phyloP scores from a whole-genome alignment of 805 yeast genomes.

The Candida sanyiensis region DNA sequence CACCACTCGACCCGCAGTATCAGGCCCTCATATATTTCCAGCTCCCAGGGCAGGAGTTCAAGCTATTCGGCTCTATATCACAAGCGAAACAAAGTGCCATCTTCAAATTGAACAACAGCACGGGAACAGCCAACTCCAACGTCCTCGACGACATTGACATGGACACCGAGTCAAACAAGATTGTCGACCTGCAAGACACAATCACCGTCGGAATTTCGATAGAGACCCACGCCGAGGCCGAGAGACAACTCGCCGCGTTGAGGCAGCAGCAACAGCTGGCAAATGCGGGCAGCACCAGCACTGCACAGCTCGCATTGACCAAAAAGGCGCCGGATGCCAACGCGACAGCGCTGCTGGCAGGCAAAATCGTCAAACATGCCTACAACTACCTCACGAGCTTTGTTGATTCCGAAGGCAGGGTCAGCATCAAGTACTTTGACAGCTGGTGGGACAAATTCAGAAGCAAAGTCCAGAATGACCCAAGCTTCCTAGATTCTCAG shows the following conservation, averaged over 20 bases:
- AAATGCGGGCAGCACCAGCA: constrained; percentile 23
- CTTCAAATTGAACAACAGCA: constrained; percentile 67
- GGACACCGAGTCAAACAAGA: constrained; percentile 34
- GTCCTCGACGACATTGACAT: constrained; percentile 55
- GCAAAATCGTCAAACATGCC: constrained; percentile 85
- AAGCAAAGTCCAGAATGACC: constrained; percentile 69
- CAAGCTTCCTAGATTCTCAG: constrained; percentile 60
- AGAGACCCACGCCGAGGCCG: constrained; percentile 70
- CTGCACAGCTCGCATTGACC: constrained; percentile 26
- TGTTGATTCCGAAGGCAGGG: constrained; percentile 71
- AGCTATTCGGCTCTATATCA: constrained; percentile 58
- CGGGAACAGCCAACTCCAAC: constrained; percentile 12
- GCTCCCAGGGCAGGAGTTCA: constrained; percentile 49
- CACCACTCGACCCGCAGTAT: constrained; percentile 59
- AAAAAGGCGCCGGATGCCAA: constrained; percentile 26
- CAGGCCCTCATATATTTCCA: constrained; percentile 89
- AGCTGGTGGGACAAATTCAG: constrained; percentile 95
- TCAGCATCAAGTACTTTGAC: constrained; percentile 81
- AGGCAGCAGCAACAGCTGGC: constrained; percentile 9
- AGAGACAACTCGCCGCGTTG: constrained; percentile 44
- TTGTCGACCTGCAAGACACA: constrained; percentile 23
- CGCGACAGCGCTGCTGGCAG: constrained; percentile 61
- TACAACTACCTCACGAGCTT: constrained; percentile 89
- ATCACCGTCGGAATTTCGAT: constrained; percentile 80
- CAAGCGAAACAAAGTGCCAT: constrained; percentile 83